Base-by-base conservation (phyloP, 768 basidiomycete genomes). In the Hypholoma fasciculare region DNA sequence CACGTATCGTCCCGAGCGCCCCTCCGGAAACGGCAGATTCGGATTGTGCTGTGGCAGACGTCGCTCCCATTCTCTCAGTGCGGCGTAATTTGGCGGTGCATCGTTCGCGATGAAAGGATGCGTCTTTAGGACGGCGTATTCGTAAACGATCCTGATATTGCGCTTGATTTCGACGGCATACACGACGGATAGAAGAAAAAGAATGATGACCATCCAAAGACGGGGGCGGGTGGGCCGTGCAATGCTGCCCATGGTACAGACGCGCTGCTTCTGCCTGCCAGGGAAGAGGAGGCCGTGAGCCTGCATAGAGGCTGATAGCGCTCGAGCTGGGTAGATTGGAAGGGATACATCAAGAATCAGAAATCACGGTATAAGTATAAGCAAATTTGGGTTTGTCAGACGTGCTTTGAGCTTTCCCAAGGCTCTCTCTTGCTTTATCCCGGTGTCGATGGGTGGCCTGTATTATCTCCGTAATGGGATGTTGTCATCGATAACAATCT, bases 41-140 rank as follows among this genome's bases (percentile, higher is more conserved):
- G 78, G 64, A 49, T 81, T 72, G 62, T 85, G 83, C 63, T 84
- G 82, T 1, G 82, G 83, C 20, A 84, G 72, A n/a, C 72, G 64
- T 23, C 63, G 66, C 66, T 84, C 80, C 72, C 74, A 81, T 48
- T 78, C 60, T 55, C 61, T 56, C 49, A 65, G 57, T 43, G 49
- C 58, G 39, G 61, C 57, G 50, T 61, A 65, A 38, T 51, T 52
- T 19, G 64, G 64, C 11, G 64, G 64, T 16, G 38, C 42, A 46
- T 65, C 60, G 47, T 34, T 19, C 26, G 17, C 42, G 30, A 23
- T 26, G 20, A 40, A 53, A 37, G 26, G 49, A 8, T 42, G 20
- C 20, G 38, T 20, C 19, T 20, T 36, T 49, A 46, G 42, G 37
- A 48, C 36, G 49, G 43, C 43, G 23, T 49, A 61, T 17, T 54